Base-by-base conservation (phyloP, 2,329 filamentous ascomycete genomes). In the Lachnellula cervina region DNA sequence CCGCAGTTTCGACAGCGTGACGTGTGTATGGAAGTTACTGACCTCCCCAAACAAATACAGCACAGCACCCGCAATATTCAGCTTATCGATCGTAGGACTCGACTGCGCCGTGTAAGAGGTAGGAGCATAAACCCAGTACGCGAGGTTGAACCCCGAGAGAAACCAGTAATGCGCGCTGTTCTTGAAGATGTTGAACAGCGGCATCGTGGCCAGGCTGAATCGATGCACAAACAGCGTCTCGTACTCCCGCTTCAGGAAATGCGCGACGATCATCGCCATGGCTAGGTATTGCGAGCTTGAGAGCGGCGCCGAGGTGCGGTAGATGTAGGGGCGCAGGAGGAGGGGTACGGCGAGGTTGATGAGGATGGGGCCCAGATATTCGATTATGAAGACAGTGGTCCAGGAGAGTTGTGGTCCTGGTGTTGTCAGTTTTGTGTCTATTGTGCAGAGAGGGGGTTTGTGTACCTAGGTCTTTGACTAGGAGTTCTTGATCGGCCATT, bases 161-260 rank as follows among this genome's bases (percentile, higher is more conserved):
- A 87, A 68, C 94, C 94, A 99, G 82, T 99, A 99, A 78, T 97
- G 93, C 63, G 82, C 83, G 63, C 87, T 90, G 80, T 99, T 99
- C 75, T 93, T 94, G 82, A 97, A 87, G 70, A 99, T 90, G 78
- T 96, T 96, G 69, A 74, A 76, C 56, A 82, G 80, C 17, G 94
- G 94, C 94, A 99, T 99, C 49, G 94, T 99, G 68, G 88, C 90
- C 59, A 88, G 84, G 55, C 90, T 93, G 79, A 99, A 99, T 70
- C 90, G 90, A 79, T 99, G 94, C 59, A 99, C 82, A 71, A 94
- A 96, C 59, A 96, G 70, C 0, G 94, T 97, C 77, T 99, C 94
- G 62, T 90, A 80, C 77, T 99, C 94, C 69, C 94, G 91, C 81
- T 99, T 99, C 70, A 89, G 63, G 73, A 97, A 99, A 78, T 99